Evolutionary conservation across 441 rosid genomes (phyloP), one percentile per base, ranked within the genome.

Genomic region (Euphorbia celastroides): DNA sequence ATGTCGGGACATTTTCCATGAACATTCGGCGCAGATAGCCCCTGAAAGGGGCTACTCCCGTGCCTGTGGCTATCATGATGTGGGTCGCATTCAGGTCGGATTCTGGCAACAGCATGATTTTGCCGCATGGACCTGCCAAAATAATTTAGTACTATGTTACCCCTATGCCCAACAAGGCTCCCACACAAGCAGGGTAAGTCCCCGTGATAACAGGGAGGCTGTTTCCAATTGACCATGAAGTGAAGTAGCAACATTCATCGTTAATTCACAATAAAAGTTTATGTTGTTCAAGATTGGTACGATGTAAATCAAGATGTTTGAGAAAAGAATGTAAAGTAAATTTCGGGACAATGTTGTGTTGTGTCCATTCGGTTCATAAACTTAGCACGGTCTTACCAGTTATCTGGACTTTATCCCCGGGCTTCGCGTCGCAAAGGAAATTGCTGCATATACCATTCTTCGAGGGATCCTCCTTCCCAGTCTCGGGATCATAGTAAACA

Each of bases 101-200:
- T 72, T 94, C 99, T 25, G 99, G 99, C 84, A 94, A 84, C 71
- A 94, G 97, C 99, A 94, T 94, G 31, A 91, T 75, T 84, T 89
- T 94, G 66, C 99, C 99, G 11, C 97, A 82, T 1, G 99, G 99
- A 34, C 99, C 97, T 93, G 84, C 70, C 30, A 73, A 62, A 48
- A 69, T 2, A 55, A 32, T 54, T 42, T 32, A 44, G 17, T 13
- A 26, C 41, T 70, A 36, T 54, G 30, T 65, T 10, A 62, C n/a
- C n/a, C n/a, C n/a, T n/a, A n/a, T n/a, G n/a, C n/a, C n/a, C n/a
- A n/a, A n/a, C n/a, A n/a, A n/a, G n/a, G n/a, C n/a, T n/a, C n/a
- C n/a, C n/a, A n/a, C n/a, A n/a, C n/a, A n/a, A n/a, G n/a, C n/a
- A n/a, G n/a, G n/a, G n/a, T n/a, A n/a, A n/a, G n/a, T n/a, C n/a